Percentiles rank a stretch among this genome's conserved stretches.
Evolutionary conservation across 768 basidiomycete species (phyloP).

Genomic region (Auriscalpium microsporum): DNA sequence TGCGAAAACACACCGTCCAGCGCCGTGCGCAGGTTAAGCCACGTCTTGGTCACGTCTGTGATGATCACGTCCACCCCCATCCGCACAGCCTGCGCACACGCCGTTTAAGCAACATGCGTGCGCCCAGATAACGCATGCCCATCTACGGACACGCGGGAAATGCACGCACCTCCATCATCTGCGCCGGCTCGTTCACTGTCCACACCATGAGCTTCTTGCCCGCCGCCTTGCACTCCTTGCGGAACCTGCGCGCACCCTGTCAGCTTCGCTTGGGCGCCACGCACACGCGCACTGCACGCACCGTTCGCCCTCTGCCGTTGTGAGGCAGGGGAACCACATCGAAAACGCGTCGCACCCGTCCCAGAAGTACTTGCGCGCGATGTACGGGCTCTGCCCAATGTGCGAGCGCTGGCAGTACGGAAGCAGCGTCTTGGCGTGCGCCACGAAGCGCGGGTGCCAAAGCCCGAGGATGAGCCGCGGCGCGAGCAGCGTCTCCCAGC

Average conservation of each 20-base stretch:
- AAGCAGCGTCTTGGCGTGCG: slow-evolving; percentile 61
- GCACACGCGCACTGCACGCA: slow-evolving; percentile 26
- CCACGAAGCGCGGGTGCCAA: slow-evolving; percentile 89
- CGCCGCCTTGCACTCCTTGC: slow-evolving; percentile 63
- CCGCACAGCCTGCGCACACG: slow-evolving; percentile 43
- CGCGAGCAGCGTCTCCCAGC: slow-evolving; percentile 70
- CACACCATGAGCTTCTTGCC: slow-evolving; percentile 88
- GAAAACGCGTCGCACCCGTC: slow-evolving; percentile 79
- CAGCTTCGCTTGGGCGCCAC: background rate
- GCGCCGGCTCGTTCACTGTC: slow-evolving; percentile 87
- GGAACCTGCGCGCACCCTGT: slow-evolving; percentile 45
- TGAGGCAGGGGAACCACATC: slow-evolving; percentile 66
- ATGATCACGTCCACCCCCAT: slow-evolving; percentile 41
- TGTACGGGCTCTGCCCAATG: slow-evolving; percentile 64
- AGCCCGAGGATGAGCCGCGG: slow-evolving; percentile 76
- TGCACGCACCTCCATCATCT: slow-evolving; percentile 77
- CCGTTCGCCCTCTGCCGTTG: slow-evolving; percentile 63
- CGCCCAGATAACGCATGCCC: slow-evolving; percentile 1
- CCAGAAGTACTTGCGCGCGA: slow-evolving; percentile 88
- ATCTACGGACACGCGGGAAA: background rate
- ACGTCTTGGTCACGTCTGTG: slow-evolving; percentile 34
- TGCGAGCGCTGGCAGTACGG: slow-evolving; percentile 81
- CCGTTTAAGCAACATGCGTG: slow-evolving; percentile 19
- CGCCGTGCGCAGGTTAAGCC: slow-evolving; percentile 29
- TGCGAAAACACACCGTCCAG: slow-evolving; percentile 15